A percentile compares a stretch with the other conserved stretches of the same genome.
These are phyloP conservation scores for Penicillium soppii DNA, from an alignment of 495 filamentous ascomycete genomes.

Conservation along the genomic window DNA sequence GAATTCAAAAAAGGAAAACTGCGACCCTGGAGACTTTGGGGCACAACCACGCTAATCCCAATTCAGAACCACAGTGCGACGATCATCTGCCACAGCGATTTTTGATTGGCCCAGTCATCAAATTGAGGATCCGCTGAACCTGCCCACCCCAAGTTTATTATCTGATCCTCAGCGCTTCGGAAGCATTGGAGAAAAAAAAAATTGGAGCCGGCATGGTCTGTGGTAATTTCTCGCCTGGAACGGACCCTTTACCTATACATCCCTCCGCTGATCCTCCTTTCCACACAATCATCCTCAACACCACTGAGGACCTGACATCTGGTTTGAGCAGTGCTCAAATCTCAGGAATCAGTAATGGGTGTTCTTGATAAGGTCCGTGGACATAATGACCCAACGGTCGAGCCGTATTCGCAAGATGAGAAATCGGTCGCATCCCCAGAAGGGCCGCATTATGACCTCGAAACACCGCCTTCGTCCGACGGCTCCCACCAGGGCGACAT, in stretches of 20 bases:
- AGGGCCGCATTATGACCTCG: neutral
- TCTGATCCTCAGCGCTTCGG: conserved; percentile 6
- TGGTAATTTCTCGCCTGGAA: neutral
- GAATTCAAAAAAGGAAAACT: neutral
- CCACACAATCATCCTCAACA: neutral
- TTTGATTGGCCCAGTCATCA: neutral
- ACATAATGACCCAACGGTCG: no score
- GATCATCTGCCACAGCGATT: neutral
- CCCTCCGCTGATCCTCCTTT: no score
- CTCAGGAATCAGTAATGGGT: conserved; percentile 1
- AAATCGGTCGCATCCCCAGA: neutral
- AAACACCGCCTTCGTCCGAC: neutral
- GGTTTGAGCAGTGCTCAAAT: neutral
- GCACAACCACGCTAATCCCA: neutral
- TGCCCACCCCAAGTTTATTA: neutral
- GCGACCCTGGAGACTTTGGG: neutral
- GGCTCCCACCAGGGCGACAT: conserved; percentile 4
- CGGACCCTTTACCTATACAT: no score
- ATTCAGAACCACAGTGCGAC: neutral
- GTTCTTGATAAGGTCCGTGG: neutral
- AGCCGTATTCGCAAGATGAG: conserved; percentile 1
- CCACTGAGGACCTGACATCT: neutral
- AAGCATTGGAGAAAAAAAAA: neutral
- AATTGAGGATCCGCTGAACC: neutral
- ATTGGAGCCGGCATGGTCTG: neutral